Percentiles rank a stretch among this genome's conserved stretches.
Conservation (phyloP, 345 rosid species). For the Moricandia moricandioides region DNA sequence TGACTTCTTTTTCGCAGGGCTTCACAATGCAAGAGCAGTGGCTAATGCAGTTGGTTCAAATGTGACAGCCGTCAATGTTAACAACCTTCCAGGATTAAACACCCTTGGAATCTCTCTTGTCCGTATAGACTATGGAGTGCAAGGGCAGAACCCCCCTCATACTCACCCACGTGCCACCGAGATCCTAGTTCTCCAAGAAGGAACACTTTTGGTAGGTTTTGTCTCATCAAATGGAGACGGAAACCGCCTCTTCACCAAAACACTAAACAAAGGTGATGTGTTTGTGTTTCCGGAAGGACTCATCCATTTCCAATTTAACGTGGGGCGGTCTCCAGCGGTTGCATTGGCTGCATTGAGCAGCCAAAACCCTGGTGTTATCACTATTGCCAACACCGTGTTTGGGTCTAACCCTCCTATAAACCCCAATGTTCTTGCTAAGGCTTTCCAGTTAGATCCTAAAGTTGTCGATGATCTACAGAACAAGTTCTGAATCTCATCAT, state of each 20-base stretch:
- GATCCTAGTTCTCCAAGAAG: no score
- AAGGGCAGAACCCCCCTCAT: no score
- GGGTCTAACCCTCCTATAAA: not conserved
- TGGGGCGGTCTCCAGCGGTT: not conserved
- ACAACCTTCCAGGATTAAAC: no score
- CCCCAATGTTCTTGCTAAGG: not conserved
- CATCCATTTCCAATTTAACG: no score
- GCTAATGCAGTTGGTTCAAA: not conserved
- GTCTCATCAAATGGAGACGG: no score
- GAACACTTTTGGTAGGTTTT: no score
- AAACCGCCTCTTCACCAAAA: no score
- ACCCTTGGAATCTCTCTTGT: no score
- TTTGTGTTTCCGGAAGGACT: no score
- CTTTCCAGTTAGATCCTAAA: not conserved
- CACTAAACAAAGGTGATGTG: no score
- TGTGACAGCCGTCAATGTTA: not conserved
- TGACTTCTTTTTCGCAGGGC: not conserved
- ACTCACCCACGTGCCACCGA: no score
- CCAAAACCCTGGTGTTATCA: not conserved
- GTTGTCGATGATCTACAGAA: slow-evolving; percentile 4
- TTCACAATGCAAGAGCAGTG: not conserved
- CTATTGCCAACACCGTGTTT: not conserved
- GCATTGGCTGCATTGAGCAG: not conserved
- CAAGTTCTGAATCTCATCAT: not conserved
- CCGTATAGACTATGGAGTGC: no score